These are phyloP conservation scores for Cercospora citrullina DNA, from an alignment of 2,329 filamentous ascomycete species.

Conservation along the genomic window DNA sequence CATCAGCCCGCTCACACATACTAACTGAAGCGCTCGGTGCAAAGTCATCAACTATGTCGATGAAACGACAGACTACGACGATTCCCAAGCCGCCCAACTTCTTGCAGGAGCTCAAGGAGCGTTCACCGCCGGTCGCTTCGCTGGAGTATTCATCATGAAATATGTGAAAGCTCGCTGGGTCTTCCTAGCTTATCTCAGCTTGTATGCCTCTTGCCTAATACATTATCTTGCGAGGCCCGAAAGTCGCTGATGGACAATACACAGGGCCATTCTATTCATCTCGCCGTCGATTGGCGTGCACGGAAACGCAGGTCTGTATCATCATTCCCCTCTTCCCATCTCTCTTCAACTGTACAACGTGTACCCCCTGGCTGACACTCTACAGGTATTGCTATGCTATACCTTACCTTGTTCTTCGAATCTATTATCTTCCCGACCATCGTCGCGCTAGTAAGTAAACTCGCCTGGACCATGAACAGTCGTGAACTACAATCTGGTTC, in stretches of 20 bases:
- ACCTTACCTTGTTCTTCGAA: constrained; percentile 73
- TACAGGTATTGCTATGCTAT: constrained; percentile 60
- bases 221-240: neutral
- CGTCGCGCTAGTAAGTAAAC: constrained; percentile 65
- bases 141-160: constrained; percentile 65
- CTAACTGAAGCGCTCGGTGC: neutral
- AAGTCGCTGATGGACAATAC: neutral
- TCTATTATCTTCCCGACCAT: constrained; percentile 81
- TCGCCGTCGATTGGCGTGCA: constrained; percentile 51
- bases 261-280: constrained; percentile 56
- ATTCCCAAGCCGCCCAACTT: constrained; percentile 64
- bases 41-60: constrained; percentile 62
- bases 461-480: too few relatives aligned
- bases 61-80: constrained; percentile 58
- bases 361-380: constrained; percentile 44
- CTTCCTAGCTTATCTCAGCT: constrained; percentile 66
- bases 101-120: constrained; percentile 72
- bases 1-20: neutral
- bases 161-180: constrained; percentile 68
- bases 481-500: neutral
- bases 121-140: constrained; percentile 72
- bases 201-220: constrained; percentile 20
- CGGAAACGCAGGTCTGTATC: constrained; percentile 48
- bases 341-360: neutral
- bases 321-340: neutral